Evolutionary conservation across 805 yeast species (phyloP), one percentile per base, ranked within the genome.

Genomic region (Nematodospora valgi): DNA sequence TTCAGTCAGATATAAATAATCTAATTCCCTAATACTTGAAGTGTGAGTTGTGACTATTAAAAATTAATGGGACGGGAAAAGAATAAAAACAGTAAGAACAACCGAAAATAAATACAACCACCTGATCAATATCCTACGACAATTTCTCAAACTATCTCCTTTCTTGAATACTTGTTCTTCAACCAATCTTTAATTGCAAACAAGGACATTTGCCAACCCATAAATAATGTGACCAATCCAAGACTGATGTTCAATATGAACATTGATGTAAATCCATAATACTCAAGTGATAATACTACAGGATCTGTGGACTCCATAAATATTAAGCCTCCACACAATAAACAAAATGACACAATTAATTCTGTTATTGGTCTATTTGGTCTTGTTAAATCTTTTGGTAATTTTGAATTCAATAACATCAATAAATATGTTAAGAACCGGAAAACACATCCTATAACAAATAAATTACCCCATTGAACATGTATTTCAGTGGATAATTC

Each of bases 301-400:
- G 93, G 94, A 52, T 86, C 91, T 28, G 94, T 85, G 37, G 93
- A 80, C 58, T 87, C 86, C 89, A 89, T 87, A 57, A 93, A 93
- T 18, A 93, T 80, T 43, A 85, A 59, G 7, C 98, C 98, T 30
- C 98, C 98, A 44, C 86, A 74, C 9, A 93, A 56, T 41, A 93
- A 69, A 41, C 88, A 76, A 62, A 91, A 89, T 11, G 89, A 68
- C 0, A 82, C 78, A 23, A 93, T 55, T 29, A 91, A 60, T 60
- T 93, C 98, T 1, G 96, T 86, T 49, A 91, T 72, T 26, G 98
- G 98, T 52, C 82, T 76, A 16, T 45, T 37, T 5, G 71, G 69
- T 31, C 45, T 41, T 9, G 55, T 43, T 41, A 64, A 45, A 10
- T 46, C 45, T 13, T 49, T 62, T 47, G 45, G 52, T 41, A 57